Base-by-base conservation (phyloP, 148 eudicot genomes). In the Limonium bicolor region DNA sequence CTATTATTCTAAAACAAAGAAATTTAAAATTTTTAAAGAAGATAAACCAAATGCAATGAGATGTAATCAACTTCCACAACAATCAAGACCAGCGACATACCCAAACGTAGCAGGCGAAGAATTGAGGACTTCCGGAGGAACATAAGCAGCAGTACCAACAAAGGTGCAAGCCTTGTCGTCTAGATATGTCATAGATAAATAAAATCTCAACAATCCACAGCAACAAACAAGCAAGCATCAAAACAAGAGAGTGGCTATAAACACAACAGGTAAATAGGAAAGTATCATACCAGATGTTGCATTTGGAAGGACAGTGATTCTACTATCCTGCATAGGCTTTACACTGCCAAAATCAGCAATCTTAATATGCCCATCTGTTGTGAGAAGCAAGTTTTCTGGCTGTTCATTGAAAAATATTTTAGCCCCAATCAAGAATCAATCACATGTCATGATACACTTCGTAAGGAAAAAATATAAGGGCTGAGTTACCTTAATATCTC, bases 131-230 rank as follows among this genome's bases (percentile, higher is more conserved):
- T 90, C 99, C 14, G 99, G 99, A 50, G 99, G 99, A 19, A 85
- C 99, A 66, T 85, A 90, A 40, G 99, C 99, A 31, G 99, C 99
- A 19, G 99, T 90, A 47, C 99, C 99, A 50, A 90, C 99, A 76
- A 90, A 90, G 60, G 99, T 81, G 60, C 95, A 90, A 28, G 95
- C 95, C 67, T 90, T 85, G 44, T 90, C 95, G 62, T 90, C 99
- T 90, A 80, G 8, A 56, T 9, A 51, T 29, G 27, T 14, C 27
- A 41, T 6, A n/a, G n/a, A n/a, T n/a, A 44, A 41, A 48, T 18
- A 7, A 34, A 9, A 20, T 35, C 23, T 27, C 20, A 62, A 35
- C 29, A 14, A 43, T 12, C 24, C 46, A 9, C 4, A 23, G 31
- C 13, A 43, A 13, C 6, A 13, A 21, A 21, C 13, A 41, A 21